Conservation (phyloP, 163 green algal species). For the Chlamydomonas reinhardtii region DNA sequence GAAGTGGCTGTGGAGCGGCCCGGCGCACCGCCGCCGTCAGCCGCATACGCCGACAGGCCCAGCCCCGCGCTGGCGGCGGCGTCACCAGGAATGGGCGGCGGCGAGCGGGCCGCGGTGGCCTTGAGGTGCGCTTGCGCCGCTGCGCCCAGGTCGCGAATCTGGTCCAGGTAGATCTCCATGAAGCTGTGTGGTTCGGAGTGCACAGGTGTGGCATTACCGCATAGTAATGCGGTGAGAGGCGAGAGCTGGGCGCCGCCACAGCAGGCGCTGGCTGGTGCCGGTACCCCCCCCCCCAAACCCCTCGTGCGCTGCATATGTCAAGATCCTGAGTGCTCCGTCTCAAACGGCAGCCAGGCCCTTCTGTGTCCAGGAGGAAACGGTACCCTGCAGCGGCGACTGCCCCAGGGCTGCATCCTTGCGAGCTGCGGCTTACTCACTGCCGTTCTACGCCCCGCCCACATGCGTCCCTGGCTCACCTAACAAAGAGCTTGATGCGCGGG, state of each 20-base stretch:
- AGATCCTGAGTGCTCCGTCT: too few relatives aligned
- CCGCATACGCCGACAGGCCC: neutral
- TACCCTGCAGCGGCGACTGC: neutral
- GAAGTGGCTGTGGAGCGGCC: neutral
- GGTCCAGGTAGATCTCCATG: slow-evolving; percentile 78
- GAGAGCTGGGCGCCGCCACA: too few relatives aligned
- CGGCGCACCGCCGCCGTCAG: neutral
- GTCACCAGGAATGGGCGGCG: neutral
- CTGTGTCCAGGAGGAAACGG: neutral
- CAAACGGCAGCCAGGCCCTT: neutral
- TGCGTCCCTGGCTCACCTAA: slow-evolving; percentile 1
- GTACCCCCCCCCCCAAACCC: too few relatives aligned
- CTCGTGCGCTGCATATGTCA: too few relatives aligned
- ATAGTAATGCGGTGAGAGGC: too few relatives aligned
- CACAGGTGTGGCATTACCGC: neutral
- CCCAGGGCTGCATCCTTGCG: too few relatives aligned
- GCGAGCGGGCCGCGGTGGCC: neutral
- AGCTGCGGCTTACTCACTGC: too few relatives aligned
- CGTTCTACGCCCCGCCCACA: too few relatives aligned
- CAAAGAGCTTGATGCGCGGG: slow-evolving; percentile 21
- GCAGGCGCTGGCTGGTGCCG: too few relatives aligned
- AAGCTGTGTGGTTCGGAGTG: slow-evolving; percentile 53
- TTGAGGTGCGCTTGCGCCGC: slow-evolving; percentile 42
- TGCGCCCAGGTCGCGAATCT: slow-evolving; percentile 51
- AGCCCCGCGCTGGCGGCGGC: neutral